phyloP scores from a whole-genome alignment of 306 rosid species.

The Dalbergia cultrata region DNA sequence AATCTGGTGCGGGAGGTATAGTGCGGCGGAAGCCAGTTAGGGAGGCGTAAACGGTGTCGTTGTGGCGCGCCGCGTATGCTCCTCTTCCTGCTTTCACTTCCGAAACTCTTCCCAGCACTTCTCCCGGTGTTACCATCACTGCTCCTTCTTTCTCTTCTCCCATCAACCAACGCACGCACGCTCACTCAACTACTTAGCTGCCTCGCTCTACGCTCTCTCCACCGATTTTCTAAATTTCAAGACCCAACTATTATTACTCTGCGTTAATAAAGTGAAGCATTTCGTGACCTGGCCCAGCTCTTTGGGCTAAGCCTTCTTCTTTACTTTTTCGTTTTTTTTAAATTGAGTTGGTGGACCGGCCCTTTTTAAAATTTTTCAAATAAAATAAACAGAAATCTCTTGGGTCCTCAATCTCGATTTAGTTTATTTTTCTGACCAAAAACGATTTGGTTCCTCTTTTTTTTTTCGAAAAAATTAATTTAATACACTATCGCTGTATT shows the following conservation, averaged over 20 bases:
- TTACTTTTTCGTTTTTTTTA: too few relatives aligned
- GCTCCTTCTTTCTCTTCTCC: constrained; percentile 52
- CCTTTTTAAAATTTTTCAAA: too few relatives aligned
- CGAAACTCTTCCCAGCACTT: constrained; percentile 66
- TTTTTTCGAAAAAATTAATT: too few relatives aligned
- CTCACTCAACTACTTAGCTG: neutral
- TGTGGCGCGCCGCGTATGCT: constrained; percentile 70
- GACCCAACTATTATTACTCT: neutral
- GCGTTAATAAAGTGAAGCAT: too few relatives aligned
- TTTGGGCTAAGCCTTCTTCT: too few relatives aligned
- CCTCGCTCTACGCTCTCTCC: neutral
- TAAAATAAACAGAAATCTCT: too few relatives aligned
- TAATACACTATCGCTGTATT: too few relatives aligned
- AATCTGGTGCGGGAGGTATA: constrained; percentile 63
- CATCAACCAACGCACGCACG: constrained; percentile 34
- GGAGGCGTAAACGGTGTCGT: constrained; percentile 78
- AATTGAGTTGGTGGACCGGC: too few relatives aligned
- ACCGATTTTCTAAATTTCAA: neutral
- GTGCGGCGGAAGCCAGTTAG: constrained; percentile 78
- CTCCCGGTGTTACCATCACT: constrained; percentile 82
- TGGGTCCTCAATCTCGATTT: too few relatives aligned
- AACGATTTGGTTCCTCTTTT: too few relatives aligned
- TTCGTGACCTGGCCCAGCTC: constrained; percentile 16
- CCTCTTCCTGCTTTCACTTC: constrained; percentile 81
- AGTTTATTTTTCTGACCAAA: too few relatives aligned